Percentiles rank a stretch among this genome's conserved stretches.
Conservation (phyloP, 1,284 basidiomycete genomes). For the Coniferiporia sulphurascens region DNA sequence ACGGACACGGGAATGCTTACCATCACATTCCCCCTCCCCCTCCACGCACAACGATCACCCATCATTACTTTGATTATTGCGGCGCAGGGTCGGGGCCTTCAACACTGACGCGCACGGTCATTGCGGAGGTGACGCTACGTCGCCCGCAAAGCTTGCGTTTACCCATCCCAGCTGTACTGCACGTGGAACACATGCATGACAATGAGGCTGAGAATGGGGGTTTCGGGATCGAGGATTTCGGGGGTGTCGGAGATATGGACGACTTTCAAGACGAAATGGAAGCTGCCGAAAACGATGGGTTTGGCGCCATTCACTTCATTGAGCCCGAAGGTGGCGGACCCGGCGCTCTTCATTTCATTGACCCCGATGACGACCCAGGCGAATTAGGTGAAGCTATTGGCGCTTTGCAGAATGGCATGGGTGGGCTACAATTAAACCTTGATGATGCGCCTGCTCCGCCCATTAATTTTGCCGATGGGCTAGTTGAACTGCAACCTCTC, state of each 20-base stretch:
- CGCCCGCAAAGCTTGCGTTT: slow-evolving; percentile 2
- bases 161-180: background rate
- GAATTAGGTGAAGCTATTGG: background rate
- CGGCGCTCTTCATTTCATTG: background rate
- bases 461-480: background rate
- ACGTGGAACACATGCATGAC: background rate
- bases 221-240: background rate
- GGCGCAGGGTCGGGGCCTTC: background rate
- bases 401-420: background rate
- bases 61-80: slow-evolving; percentile 10
- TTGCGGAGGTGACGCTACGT: slow-evolving; percentile 12
- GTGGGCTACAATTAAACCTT: background rate
- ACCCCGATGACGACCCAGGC: background rate
- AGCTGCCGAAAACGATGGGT: background rate
- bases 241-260: background rate
- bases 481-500: background rate
- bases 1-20: background rate
- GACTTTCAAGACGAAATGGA: background rate
- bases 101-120: slow-evolving; percentile 6
- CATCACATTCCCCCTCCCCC: background rate
- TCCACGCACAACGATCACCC: slow-evolving; percentile 11
- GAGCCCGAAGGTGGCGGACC: background rate
- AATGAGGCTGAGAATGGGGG: background rate
- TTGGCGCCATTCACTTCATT: background rate
- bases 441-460: background rate